Conservation (phyloP, 345 rosid species). For the Eucalyptus lansdowneana region DNA sequence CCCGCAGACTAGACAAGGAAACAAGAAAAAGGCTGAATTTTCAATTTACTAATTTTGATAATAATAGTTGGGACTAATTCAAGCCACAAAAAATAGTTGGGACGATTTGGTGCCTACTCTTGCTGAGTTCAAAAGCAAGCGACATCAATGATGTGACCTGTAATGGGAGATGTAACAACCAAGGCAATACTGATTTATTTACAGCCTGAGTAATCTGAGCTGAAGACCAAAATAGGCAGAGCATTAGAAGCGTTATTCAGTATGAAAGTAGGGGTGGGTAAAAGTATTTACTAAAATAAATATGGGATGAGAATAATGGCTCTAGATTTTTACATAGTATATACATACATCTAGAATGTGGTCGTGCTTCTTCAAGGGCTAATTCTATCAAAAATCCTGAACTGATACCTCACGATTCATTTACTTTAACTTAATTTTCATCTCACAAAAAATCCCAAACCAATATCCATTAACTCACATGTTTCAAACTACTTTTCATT, state of each 20-base stretch:
- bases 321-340: neutral
- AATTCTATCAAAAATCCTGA: neutral
- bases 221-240: neutral
- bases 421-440: neutral
- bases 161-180: no score
- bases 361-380: neutral
- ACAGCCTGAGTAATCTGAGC: neutral
- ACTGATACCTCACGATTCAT: neutral
- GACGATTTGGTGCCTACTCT: neutral
- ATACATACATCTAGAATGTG: neutral
- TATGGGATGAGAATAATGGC: neutral
- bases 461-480: neutral
- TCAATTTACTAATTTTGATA: slow-evolving; percentile 7
- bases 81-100: neutral
- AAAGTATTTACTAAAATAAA: neutral
- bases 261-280: neutral
- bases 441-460: neutral
- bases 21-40: slow-evolving; percentile 36
- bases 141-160: no score
- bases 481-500: no score
- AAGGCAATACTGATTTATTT: no score
- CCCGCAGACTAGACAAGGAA: neutral
- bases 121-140: no score
- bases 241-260: neutral
- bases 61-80: neutral